phyloP scores from a whole-genome alignment of 257 asterid genomes.

The Nicotiana knightiana region DNA sequence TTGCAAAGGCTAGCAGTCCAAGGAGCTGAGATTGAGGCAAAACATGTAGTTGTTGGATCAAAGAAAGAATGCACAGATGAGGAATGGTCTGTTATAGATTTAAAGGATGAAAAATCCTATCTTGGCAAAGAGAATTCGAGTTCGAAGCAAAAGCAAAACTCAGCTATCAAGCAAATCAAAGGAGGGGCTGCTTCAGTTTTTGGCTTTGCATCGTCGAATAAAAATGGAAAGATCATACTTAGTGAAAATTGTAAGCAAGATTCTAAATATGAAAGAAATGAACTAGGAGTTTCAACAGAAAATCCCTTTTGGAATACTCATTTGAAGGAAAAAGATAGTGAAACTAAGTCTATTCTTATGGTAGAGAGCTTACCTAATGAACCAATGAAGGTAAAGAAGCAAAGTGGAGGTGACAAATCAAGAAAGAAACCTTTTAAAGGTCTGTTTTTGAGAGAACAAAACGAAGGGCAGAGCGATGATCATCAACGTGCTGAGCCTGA shows the following conservation, averaged over 20 bases:
- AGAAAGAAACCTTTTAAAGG: slow-evolving; percentile 37
- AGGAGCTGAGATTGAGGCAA: slow-evolving; percentile 87
- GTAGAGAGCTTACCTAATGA: slow-evolving; percentile 30
- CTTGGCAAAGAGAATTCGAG: slow-evolving; percentile 16
- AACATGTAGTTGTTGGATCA: slow-evolving; percentile 48
- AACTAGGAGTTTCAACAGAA: slow-evolving; percentile 46
- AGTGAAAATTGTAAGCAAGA: slow-evolving; percentile 10
- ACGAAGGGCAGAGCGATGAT: slow-evolving; percentile 14
- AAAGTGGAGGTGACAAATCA: slow-evolving; percentile 27
- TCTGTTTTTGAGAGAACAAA: slow-evolving; percentile 30
- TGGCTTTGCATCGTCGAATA: slow-evolving; percentile 44
- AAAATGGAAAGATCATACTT: slow-evolving; percentile 23
- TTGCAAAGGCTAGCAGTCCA: slow-evolving; percentile 83
- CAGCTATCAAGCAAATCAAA: slow-evolving; percentile 41
- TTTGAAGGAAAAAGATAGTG: slow-evolving; percentile 19
- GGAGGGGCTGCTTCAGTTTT: slow-evolving; percentile 55
- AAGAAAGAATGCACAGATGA: slow-evolving; percentile 38
- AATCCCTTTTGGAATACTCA: slow-evolving; percentile 49
- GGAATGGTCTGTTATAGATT: slow-evolving; percentile 66
- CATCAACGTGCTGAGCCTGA: slow-evolving; percentile 16
- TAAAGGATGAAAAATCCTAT: slow-evolving; percentile 45
- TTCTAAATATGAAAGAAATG: slow-evolving; percentile 19
- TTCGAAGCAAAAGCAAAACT: slow-evolving; percentile 18
- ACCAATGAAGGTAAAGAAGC: slow-evolving; percentile 23
- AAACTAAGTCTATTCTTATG: slow-evolving; percentile 43